Evolutionary conservation across 495 filamentous ascomycete species (phyloP).

Genomic region (Apodospora peruviana): DNA sequence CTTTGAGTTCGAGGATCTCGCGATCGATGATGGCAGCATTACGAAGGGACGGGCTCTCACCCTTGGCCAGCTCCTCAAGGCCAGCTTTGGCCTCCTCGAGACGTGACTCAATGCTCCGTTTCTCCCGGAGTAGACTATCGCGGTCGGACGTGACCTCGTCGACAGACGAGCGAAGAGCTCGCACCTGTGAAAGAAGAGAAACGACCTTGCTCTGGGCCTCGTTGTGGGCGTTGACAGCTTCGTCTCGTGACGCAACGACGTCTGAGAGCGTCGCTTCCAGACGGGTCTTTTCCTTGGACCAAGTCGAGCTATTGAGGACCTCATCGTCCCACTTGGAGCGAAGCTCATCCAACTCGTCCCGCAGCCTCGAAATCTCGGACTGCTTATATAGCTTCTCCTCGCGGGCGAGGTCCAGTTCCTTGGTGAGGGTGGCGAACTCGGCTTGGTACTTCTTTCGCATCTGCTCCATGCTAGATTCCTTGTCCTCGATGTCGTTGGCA

Average conservation of each 20-base stretch:
- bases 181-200: conserved; percentile 83
- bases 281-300: conserved; percentile 95
- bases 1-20: conserved; percentile 86
- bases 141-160: conserved; percentile 85
- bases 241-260: conserved; percentile 81
- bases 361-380: conserved; percentile 64
- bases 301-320: conserved; percentile 93
- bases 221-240: conserved; percentile 87
- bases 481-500: conserved; percentile 94
- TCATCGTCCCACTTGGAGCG: conserved; percentile 98
- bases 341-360: conserved; percentile 92
- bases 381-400: conserved; percentile 68
- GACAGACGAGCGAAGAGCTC: conserved; percentile 71
- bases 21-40: conserved; percentile 87
- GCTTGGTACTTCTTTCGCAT: conserved; percentile 95
- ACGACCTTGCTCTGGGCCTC: conserved; percentile 93
- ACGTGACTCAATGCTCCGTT: conserved; percentile 82
- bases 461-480: conserved; percentile 93
- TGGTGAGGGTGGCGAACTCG: conserved; percentile 81
- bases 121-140: conserved; percentile 81
- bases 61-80: conserved; percentile 83
- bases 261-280: conserved; percentile 89
- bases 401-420: conserved; percentile 87
- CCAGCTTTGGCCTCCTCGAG: conserved; percentile 81
- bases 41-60: conserved; percentile 83